These are phyloP conservation scores for Pythium dissotocum DNA, from an alignment of 352 stramenopile species.

Conservation along the genomic window DNA sequence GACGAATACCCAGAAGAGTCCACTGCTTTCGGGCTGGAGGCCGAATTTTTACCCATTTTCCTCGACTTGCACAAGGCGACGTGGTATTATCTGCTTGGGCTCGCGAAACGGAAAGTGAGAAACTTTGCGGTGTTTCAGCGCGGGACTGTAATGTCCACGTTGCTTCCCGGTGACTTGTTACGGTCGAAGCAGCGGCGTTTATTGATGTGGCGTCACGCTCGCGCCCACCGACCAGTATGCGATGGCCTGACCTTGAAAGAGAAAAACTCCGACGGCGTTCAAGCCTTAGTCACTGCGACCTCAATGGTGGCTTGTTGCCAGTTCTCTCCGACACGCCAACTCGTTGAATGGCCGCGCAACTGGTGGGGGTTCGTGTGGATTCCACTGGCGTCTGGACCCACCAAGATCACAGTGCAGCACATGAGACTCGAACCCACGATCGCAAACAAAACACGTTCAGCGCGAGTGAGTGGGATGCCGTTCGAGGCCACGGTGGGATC, in stretches of 20 bases:
- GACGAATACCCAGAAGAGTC: slow-evolving; percentile 4
- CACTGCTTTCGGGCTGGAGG: slow-evolving; percentile 8
- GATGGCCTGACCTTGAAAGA: not conserved
- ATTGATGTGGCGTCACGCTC: not conserved
- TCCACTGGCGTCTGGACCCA: not conserved
- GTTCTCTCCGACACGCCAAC: not conserved
- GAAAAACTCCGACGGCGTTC: not conserved
- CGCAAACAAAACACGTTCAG: not conserved
- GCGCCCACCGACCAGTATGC: not conserved
- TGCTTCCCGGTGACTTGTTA: not conserved
- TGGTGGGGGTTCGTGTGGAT: not conserved
- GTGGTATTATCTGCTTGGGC: not conserved
- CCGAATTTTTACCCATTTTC: not conserved
- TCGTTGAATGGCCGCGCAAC: not conserved
- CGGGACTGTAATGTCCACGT: not conserved
- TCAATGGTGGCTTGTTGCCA: not conserved
- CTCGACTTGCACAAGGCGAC: not conserved
- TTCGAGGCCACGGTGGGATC: not conserved
- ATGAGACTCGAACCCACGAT: not conserved
- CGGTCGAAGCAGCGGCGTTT: not conserved
- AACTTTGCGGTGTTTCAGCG: not conserved
- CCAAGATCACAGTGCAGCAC: not conserved
- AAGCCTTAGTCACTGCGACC: not conserved
- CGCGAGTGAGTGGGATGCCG: not conserved
- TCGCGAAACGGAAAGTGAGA: slow-evolving; percentile 1